Percentiles rank a stretch among this genome's conserved stretches.
Evolutionary conservation across 73 alveolate species (phyloP).

Genomic region (Urostyla sp.): DNA sequence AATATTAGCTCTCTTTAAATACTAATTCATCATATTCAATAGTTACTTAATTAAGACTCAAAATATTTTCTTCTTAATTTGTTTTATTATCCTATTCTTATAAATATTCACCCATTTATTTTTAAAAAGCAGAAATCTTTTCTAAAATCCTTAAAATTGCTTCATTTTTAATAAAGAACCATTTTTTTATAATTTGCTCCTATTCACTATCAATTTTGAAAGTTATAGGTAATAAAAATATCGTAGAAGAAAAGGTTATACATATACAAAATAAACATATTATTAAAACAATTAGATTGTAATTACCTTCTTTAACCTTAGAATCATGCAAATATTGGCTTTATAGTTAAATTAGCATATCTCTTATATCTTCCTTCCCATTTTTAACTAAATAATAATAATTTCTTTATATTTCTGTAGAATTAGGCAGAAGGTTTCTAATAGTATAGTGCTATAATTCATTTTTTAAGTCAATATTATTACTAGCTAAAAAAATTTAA

Average conservation of each 20-base stretch:
- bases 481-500: constrained; percentile 3
- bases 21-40: too few species aligned
- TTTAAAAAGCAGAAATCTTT: too few species aligned
- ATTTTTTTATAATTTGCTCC: constrained; percentile 7
- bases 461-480: neutral
- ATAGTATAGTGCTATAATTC: neutral
- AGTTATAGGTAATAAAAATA: constrained; percentile 16
- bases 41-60: too few species aligned
- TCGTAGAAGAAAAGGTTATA: neutral
- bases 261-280: constrained; percentile 11
- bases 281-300: constrained; percentile 16
- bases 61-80: too few species aligned
- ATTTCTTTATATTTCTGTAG: constrained; percentile 9
- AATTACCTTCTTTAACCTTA: constrained; percentile 8
- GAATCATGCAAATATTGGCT: neutral
- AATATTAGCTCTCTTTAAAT: too few species aligned
- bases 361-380: constrained; percentile 39
- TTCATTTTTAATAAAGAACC: neutral
- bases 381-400: constrained; percentile 6
- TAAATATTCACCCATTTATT: too few species aligned
- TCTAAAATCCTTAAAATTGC: too few species aligned
- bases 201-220: constrained; percentile 30
- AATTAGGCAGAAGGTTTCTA: neutral
- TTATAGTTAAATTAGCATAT: neutral
- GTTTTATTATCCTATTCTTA: too few species aligned